Conservation (phyloP, 805 yeast genomes). For the Ascoidea tarda region DNA sequence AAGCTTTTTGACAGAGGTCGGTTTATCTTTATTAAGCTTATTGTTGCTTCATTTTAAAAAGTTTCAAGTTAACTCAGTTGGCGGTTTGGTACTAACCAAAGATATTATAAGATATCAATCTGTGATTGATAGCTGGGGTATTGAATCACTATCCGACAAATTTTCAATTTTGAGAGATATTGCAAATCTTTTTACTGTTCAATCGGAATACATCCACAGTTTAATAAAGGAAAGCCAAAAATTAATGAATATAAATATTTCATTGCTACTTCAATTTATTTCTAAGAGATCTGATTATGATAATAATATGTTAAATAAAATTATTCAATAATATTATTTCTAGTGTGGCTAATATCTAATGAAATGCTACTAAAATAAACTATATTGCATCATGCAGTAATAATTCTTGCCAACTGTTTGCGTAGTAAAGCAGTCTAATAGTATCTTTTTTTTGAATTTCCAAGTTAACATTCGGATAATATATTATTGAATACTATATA, state of each 20-base stretch:
- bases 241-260: slow-evolving; percentile 48
- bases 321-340: slow-evolving; percentile 11
- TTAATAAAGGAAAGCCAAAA: slow-evolving; percentile 66
- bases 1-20: slow-evolving; percentile 39
- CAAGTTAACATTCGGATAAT: no score
- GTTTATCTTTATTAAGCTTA: slow-evolving; percentile 39
- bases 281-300: slow-evolving; percentile 58
- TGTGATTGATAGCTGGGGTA: slow-evolving; percentile 51
- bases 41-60: slow-evolving; percentile 63
- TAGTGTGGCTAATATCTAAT: neutral
- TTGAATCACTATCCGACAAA: slow-evolving; percentile 43
- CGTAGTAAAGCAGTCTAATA: no score
- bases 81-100: slow-evolving; percentile 70
- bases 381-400: no score
- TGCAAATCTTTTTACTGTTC: slow-evolving; percentile 75
- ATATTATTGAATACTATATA: no score
- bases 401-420: no score
- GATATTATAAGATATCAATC: slow-evolving; percentile 71
- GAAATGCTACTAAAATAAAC: no score
- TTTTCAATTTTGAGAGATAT: slow-evolving; percentile 67
- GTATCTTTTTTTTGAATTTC: no score
- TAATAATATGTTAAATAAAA: slow-evolving; percentile 33
- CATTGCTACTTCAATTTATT: slow-evolving; percentile 49
- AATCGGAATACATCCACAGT: slow-evolving; percentile 64
- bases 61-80: slow-evolving; percentile 63